Percentiles rank a stretch among this genome's conserved stretches.
These are phyloP conservation scores for Xylaria sp. DNA, from an alignment of 2,329 filamentous ascomycete species.

Conservation along the genomic window DNA sequence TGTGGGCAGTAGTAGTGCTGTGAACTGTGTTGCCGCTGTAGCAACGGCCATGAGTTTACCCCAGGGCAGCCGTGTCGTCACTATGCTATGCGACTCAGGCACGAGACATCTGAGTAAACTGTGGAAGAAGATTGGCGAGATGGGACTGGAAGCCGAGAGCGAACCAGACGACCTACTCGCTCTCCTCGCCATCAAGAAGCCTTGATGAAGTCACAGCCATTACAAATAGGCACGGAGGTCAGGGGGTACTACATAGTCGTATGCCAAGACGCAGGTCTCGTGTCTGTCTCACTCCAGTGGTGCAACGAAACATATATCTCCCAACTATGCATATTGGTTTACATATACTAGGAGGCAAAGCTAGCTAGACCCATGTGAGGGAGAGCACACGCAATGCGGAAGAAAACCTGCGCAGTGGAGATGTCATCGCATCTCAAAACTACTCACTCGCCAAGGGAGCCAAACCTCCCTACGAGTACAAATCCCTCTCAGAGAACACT, in stretches of 20 bases:
- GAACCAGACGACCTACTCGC: slow-evolving; percentile 43
- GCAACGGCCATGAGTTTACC: slow-evolving; percentile 60
- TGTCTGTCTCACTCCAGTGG: neutral
- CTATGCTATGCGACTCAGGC: slow-evolving; percentile 80
- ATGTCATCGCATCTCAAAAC: slow-evolving; percentile 13
- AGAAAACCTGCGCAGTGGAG: slow-evolving; percentile 3
- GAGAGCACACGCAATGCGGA: neutral
- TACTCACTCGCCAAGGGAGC: neutral
- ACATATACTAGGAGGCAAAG: slow-evolving; percentile 14
- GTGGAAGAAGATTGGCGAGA: slow-evolving; percentile 66
- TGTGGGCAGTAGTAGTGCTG: slow-evolving; percentile 88
- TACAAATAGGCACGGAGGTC: neutral
- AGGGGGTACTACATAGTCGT: slow-evolving; percentile 6
- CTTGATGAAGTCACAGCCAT: slow-evolving; percentile 13
- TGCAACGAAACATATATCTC: slow-evolving; percentile 7
- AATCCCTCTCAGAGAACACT: slow-evolving; percentile 12
- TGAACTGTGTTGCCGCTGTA: slow-evolving; percentile 84
- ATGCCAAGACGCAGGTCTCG: slow-evolving; percentile 7
- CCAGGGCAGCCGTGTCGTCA: slow-evolving; percentile 63
- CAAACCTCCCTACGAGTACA: slow-evolving; percentile 11
- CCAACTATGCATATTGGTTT: neutral
- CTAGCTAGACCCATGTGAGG: slow-evolving; percentile 1
- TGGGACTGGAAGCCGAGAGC: slow-evolving; percentile 59
- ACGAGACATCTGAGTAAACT: slow-evolving; percentile 79
- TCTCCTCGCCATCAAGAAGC: slow-evolving; percentile 42